A percentile compares a stretch with the other conserved stretches of the same genome.
Evolutionary conservation across 2,329 filamentous ascomycete genomes (phyloP).

Genomic region (Talaromyces verruculosus): DNA sequence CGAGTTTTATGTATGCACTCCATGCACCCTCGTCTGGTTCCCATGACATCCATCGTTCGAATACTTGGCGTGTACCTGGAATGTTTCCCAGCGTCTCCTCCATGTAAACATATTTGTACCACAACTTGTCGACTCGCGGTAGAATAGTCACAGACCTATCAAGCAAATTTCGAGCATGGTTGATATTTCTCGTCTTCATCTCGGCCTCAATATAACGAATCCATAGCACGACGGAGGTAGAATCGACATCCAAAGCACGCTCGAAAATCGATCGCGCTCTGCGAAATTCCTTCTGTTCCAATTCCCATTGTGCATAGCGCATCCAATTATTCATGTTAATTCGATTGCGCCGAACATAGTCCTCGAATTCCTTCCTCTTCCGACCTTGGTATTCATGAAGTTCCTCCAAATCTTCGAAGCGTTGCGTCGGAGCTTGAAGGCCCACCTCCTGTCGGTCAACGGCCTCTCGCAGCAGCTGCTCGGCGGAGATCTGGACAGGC

Average conservation of each 20-base stretch:
- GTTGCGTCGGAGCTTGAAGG: constrained; percentile 86
- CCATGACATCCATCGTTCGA: constrained; percentile 98
- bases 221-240: constrained; percentile 84
- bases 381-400: constrained; percentile 95
- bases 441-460: constrained; percentile 91
- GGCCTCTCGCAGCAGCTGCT: constrained; percentile 94
- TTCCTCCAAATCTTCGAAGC: constrained; percentile 95
- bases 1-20: constrained; percentile 93
- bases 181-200: constrained; percentile 94
- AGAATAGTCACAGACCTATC: constrained; percentile 92
- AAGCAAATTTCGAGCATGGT: constrained; percentile 90
- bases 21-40: constrained; percentile 94
- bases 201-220: constrained; percentile 92
- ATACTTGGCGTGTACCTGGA: constrained; percentile 85
- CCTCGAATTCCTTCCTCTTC: constrained; percentile 94
- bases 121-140: constrained; percentile 89
- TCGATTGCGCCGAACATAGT: constrained; percentile 92
- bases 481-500: constrained; percentile 87
- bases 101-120: constrained; percentile 99
- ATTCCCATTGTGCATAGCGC: constrained; percentile 94
- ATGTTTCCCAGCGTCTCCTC: constrained; percentile 97
- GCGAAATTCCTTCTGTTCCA: constrained; percentile 96
- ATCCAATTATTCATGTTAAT: constrained; percentile 99
- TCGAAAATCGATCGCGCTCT: constrained; percentile 92
- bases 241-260: constrained; percentile 85